These are phyloP conservation scores for Paraglomus brasilianum DNA, from an alignment of 192 early-diverging fungal genomes.

Conservation along the genomic window DNA sequence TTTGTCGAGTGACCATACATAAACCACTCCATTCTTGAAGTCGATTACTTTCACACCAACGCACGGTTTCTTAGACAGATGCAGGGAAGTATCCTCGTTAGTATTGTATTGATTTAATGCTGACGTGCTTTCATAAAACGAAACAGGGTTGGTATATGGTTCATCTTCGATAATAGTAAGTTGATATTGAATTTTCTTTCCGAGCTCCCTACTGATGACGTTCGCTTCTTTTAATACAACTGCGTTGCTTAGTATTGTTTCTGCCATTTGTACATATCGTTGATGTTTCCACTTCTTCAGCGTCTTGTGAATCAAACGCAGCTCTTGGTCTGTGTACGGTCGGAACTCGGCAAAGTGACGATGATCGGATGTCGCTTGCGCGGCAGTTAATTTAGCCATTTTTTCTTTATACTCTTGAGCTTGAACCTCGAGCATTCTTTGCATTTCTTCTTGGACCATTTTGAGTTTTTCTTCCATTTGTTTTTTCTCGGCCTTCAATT, in stretches of 20 bases:
- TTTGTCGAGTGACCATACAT: slow-evolving; percentile 64
- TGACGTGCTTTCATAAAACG: slow-evolving; percentile 53
- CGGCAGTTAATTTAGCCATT: slow-evolving; percentile 45
- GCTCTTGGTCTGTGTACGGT: slow-evolving; percentile 46
- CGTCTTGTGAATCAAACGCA: slow-evolving; percentile 41
- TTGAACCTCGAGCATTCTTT: slow-evolving; percentile 51
- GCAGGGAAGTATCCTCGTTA: slow-evolving; percentile 48
- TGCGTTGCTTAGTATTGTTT: slow-evolving; percentile 66
- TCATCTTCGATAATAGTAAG: slow-evolving; percentile 72
- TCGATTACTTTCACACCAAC: slow-evolving; percentile 58
- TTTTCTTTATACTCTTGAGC: slow-evolving; percentile 51
- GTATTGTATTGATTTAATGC: slow-evolving; percentile 49
- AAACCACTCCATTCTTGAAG: slow-evolving; percentile 51
- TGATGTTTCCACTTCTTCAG: slow-evolving; percentile 51
- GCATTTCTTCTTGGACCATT: slow-evolving; percentile 52
- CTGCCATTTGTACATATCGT: slow-evolving; percentile 60
- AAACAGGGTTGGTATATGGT: slow-evolving; percentile 48
- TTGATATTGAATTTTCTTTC: slow-evolving; percentile 79
- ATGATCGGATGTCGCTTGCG: slow-evolving; percentile 38
- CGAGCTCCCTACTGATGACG: slow-evolving; percentile 82
- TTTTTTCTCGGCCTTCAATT: slow-evolving; percentile 41
- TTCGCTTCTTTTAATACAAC: slow-evolving; percentile 87
- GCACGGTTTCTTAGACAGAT: slow-evolving; percentile 46
- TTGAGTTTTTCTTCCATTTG: slow-evolving; percentile 46
- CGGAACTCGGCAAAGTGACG: slow-evolving; percentile 35